Percentiles rank a stretch among this genome's conserved stretches.
These are phyloP conservation scores for Elasticomyces elasticus DNA, from an alignment of 495 filamentous ascomycete genomes.

Conservation along the genomic window DNA sequence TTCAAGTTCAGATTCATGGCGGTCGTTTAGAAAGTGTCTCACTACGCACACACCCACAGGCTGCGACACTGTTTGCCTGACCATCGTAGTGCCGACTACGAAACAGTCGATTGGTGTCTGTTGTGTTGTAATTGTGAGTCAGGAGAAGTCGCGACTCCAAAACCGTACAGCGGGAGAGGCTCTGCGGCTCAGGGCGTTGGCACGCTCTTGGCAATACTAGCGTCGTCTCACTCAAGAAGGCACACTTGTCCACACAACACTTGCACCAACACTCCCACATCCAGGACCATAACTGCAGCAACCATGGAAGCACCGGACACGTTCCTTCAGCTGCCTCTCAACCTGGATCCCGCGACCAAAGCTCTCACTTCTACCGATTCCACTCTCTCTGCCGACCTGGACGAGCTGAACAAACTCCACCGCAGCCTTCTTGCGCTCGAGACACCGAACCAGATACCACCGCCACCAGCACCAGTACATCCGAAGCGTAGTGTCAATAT, in stretches of 20 bases:
- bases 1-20: not conserved
- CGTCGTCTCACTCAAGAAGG: not conserved
- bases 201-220: not conserved
- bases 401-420: slow-evolving; percentile 32
- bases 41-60: too few relatives aligned
- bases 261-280: not conserved
- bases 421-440: slow-evolving; percentile 28
- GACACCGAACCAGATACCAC: slow-evolving; percentile 36
- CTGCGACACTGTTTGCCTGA: too few relatives aligned
- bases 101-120: too few relatives aligned
- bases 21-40: too few relatives aligned
- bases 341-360: slow-evolving; percentile 70
- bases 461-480: slow-evolving; percentile 75
- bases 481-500: slow-evolving; percentile 64
- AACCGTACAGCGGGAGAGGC: too few relatives aligned
- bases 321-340: slow-evolving; percentile 72
- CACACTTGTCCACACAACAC: not conserved
- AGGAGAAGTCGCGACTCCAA: not conserved
- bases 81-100: too few relatives aligned
- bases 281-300: not conserved
- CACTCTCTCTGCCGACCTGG: slow-evolving; percentile 27
- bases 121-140: not conserved
- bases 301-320: slow-evolving; percentile 42
- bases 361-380: slow-evolving; percentile 34
- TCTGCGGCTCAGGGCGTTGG: not conserved